These are phyloP conservation scores for Lolium multiflorum DNA, from an alignment of 176 grass and related monocot genomes.

Conservation along the genomic window DNA sequence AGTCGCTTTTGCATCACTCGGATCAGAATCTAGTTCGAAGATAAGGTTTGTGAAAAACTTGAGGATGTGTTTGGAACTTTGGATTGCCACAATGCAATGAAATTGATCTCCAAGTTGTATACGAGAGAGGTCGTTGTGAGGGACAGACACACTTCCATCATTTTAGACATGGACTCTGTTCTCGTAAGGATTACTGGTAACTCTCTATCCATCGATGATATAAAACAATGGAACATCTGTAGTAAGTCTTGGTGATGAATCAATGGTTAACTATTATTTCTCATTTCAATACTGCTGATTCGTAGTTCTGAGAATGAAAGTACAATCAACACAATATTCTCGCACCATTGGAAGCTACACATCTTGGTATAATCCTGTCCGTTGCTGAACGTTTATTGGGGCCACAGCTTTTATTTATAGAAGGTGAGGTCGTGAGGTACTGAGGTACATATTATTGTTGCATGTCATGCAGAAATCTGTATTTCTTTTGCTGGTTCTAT, in stretches of 20 bases:
- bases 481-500: slow-evolving; percentile 12
- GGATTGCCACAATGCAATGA: slow-evolving; percentile 76
- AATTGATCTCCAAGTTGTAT: slow-evolving; percentile 64
- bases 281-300: not conserved
- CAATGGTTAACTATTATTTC: not conserved
- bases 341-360: not conserved
- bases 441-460: slow-evolving; percentile 22
- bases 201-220: not conserved
- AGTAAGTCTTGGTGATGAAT: not conserved
- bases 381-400: not conserved
- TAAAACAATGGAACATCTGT: not conserved
- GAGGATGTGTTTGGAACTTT: slow-evolving; percentile 69
- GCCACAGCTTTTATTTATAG: not conserved
- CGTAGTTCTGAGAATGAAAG: not conserved
- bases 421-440: slow-evolving; percentile 27
- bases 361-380: not conserved
- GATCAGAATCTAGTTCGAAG: slow-evolving; percentile 33
- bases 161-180: slow-evolving; percentile 58
- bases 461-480: slow-evolving; percentile 7
- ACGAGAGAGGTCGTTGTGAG: slow-evolving; percentile 59
- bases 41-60: slow-evolving; percentile 74
- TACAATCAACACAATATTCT: not conserved
- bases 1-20: slow-evolving; percentile 68
- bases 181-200: slow-evolving; percentile 77
- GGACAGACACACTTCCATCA: slow-evolving; percentile 68